Percentiles rank a stretch among this genome's conserved stretches.
Conservation (phyloP, 257 asterid genomes). For the Mitragyna speciosa region DNA sequence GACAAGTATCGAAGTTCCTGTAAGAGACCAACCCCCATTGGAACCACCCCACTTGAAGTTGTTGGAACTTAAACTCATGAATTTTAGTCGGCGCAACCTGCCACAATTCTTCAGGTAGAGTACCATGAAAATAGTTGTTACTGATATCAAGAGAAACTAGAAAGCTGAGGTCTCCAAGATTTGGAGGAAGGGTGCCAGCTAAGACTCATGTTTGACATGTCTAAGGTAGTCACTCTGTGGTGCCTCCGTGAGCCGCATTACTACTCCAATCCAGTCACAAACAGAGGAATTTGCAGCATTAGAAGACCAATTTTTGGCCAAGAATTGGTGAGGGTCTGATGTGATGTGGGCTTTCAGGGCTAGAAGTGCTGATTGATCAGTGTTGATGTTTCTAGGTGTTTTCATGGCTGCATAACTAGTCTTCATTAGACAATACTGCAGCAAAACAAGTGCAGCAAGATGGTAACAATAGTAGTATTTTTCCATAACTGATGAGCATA, state of each 20-base stretch:
- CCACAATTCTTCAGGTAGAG: constrained; percentile 1
- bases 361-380: neutral
- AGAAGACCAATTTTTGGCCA: constrained; percentile 9
- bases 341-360: neutral
- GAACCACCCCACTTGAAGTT: neutral
- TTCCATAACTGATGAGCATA: neutral
- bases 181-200: neutral
- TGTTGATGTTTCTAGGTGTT: neutral
- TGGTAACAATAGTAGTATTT: neutral
- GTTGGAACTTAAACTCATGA: neutral
- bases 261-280: constrained; percentile 8
- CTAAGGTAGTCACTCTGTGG: neutral
- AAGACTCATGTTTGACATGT: neutral
- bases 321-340: neutral
- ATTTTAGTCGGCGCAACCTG: constrained; percentile 5
- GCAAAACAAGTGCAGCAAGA: neutral
- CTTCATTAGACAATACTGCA: neutral
- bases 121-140: constrained; percentile 29
- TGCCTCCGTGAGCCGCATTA: neutral
- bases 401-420: neutral
- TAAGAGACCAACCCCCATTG: constrained; percentile 2
- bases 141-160: constrained; percentile 26
- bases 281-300: neutral
- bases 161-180: constrained; percentile 1
- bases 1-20: neutral